Evolutionary conservation across 352 stramenopile species (phyloP), one percentile per base, ranked within the genome.

Genomic region (Phytophthora vignae): DNA sequence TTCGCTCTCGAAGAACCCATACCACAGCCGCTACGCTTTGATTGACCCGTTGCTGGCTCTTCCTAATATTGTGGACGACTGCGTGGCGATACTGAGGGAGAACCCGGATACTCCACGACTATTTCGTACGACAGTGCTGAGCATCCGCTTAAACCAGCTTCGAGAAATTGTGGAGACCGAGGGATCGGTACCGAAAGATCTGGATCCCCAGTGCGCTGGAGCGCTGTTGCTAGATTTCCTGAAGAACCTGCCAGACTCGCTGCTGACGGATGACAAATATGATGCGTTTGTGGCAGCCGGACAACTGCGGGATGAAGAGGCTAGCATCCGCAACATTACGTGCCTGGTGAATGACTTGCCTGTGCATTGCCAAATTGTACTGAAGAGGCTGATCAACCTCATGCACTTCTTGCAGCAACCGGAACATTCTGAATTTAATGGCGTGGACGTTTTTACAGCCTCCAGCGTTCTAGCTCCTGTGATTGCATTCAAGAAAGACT

Each of bases 161-260:
- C 80, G 87, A 29, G 87, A 94, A 60, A 86, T 92, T 60, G 85
- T 93, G 10, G 87, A 94, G 66, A 90, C 75, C 0, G 77, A 93
- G 25, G 85, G 87, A 12, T 76, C 74, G 0, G 55, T 95, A 22
- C 89, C 89, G 4, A 63, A 72, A 55, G 80, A 94, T 54, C 46
- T 92, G 21, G 85, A 94, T 46, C 81, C 82, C 0, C 86, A 90
- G 53, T 87, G 81, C 25, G 87, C 87, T 21, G 85, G 79, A 33
- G 87, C 89, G 9, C 54, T 96, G 55, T 76, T 96, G 5, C 65
- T 96, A 40, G 87, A 96, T 67, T 94, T 95, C 55, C 78, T 95
- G 42, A 91, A 88, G 57, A 87, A 93, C 54, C 67, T 95, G 3
- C 89, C 87, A 1, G 85, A 96, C 58, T 80, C 89, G 2, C 67